phyloP scores from a whole-genome alignment of 2,329 filamentous ascomycete genomes.

The Aspergillus sp. region DNA sequence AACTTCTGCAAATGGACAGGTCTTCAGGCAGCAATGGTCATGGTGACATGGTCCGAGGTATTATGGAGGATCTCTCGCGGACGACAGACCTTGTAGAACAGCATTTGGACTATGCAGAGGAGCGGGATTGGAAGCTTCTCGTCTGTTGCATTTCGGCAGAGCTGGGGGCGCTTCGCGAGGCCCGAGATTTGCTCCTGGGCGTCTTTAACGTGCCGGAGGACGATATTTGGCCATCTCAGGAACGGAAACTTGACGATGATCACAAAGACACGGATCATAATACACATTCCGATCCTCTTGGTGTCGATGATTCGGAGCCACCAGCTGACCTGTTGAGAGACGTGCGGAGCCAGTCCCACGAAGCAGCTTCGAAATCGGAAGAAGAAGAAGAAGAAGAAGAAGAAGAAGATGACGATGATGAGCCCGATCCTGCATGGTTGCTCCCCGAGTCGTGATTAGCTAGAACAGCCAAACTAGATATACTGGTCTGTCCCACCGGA shows the following conservation, averaged over 20 bases:
- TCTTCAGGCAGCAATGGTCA: slow-evolving; percentile 24
- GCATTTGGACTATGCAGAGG: slow-evolving; percentile 56
- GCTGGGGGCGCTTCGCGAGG: slow-evolving; percentile 57
- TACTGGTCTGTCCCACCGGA: background rate
- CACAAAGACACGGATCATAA: slow-evolving; percentile 15
- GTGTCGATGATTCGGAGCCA: slow-evolving; percentile 39
- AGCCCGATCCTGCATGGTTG: slow-evolving; percentile 50
- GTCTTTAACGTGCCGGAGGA: slow-evolving; percentile 36
- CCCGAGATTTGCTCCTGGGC: slow-evolving; percentile 40
- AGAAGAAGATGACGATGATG: slow-evolving; percentile 46
- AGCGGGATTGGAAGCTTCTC: slow-evolving; percentile 63
- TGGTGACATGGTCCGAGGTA: slow-evolving; percentile 31
- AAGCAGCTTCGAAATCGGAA: slow-evolving; percentile 35
- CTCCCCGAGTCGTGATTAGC: slow-evolving; percentile 34
- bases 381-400: slow-evolving; percentile 44
- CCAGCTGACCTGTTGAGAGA: slow-evolving; percentile 43
- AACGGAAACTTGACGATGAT: slow-evolving; percentile 9
- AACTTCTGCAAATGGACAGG: slow-evolving; percentile 20
- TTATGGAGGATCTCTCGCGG: slow-evolving; percentile 52
- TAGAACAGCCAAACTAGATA: background rate
- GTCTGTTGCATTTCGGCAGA: slow-evolving; percentile 67
- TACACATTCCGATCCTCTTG: slow-evolving; percentile 25
- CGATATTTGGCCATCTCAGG: slow-evolving; percentile 19
- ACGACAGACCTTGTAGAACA: slow-evolving; percentile 54
- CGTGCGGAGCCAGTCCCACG: slow-evolving; percentile 27